Conservation (phyloP, 495 filamentous ascomycete species). For the Astrothelium macrocarpum region DNA sequence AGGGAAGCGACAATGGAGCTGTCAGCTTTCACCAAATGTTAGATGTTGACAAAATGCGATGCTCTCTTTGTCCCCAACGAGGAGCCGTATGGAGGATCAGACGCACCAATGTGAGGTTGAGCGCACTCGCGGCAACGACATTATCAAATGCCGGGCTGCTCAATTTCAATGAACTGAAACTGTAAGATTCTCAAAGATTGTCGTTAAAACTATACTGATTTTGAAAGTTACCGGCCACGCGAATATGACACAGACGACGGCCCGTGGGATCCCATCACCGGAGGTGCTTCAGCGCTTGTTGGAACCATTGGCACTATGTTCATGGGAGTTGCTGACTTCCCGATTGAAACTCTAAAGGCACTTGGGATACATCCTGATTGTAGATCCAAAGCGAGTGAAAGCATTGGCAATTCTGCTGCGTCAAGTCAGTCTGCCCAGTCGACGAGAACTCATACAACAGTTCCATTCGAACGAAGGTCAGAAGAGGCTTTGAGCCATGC, state of each 20-base stretch:
- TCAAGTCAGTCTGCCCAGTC: constrained; percentile 5
- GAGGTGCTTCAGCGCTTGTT: constrained; percentile 57
- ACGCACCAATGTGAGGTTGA: constrained; percentile 29
- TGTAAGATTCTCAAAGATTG: constrained; percentile 16
- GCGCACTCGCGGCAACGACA: constrained; percentile 32
- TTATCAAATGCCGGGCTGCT: constrained; percentile 31
- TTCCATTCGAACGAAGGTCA: background rate
- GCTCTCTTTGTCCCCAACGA: constrained; percentile 25
- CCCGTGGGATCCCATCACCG: constrained; percentile 35
- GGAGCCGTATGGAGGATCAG: constrained; percentile 34
- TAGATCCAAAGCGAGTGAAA: constrained; percentile 6
- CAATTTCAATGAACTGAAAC: constrained; percentile 32
- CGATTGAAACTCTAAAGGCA: constrained; percentile 51
- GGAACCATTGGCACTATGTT: constrained; percentile 65
- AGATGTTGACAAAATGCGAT: constrained; percentile 31
- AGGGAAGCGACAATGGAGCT: constrained; percentile 30
- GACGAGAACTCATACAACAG: background rate
- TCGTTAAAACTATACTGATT: constrained; percentile 1
- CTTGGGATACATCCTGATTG: constrained; percentile 42
- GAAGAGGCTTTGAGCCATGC: background rate
- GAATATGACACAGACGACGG: constrained; percentile 38
- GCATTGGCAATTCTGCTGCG: constrained; percentile 10
- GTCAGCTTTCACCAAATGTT: constrained; percentile 35
- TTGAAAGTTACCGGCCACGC: constrained; percentile 25
- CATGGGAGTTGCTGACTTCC: constrained; percentile 77